Evolutionary conservation across 768 basidiomycete species (phyloP), one percentile per base, ranked within the genome.

Genomic region (Xerocomellus chrysenteron): DNA sequence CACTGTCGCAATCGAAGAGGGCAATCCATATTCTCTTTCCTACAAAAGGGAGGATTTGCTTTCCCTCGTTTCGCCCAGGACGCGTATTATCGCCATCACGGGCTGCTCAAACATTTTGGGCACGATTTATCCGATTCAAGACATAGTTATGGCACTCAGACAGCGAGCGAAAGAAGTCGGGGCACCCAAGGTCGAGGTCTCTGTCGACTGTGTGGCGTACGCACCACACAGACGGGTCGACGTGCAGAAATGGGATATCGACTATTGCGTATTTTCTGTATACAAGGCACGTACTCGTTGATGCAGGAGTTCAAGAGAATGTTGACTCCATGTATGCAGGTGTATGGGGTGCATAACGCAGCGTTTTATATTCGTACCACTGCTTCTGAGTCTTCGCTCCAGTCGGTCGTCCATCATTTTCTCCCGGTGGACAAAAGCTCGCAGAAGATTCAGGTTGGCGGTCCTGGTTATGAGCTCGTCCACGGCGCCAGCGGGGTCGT

Each of bases 71-170:
- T 78, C 84, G 0, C 54, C 76, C 19, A 84, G 80, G 62, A 92
- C 90, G 26, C 85, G 88, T 3, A 75, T 92, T 50, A 78, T 90
- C 45, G 86, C 90, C 0, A 83, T 90, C 68, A 81, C 85, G 1
- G 90, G 82, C 4, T 88, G 84, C 60, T 90, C 88, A 5, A 92
- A 92, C 65, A 79, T 92, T 52, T 78, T 91, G 21, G 90, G 90
- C 9, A 81, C 82, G 6, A 70, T 87, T 32, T 75, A 82, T 19
- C 84, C 87, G 0, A 79, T 91, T 11, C 79, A 83, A 58, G 80
- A 82, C 9, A 71, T 84, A 28, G 78, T 83, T 11, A 69, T 72
- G 26, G 82, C 81, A 4, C 73, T 84, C 10, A 70, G 87, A 14
- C 74, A 72, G 10, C 74, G 77, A 17, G 86, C 85, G 2, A 72